These are phyloP conservation scores for Paramecium octaurelia DNA, from an alignment of 73 alveolate species.

Conservation along the genomic window DNA sequence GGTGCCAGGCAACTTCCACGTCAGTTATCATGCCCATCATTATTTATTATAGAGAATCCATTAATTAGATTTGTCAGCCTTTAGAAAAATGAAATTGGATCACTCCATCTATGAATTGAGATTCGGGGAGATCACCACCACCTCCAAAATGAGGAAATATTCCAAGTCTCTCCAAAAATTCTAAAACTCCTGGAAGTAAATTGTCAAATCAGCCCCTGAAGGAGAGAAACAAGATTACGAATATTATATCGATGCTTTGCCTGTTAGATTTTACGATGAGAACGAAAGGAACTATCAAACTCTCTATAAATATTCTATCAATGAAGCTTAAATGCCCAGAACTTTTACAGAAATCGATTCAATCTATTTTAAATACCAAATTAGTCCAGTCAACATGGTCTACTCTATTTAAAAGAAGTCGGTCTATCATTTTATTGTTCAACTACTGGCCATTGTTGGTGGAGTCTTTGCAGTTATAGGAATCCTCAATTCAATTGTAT, in stretches of 20 bases:
- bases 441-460: constrained; percentile 56
- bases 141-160: background rate
- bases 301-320: background rate
- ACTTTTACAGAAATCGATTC: constrained; percentile 37
- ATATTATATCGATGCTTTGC: constrained; percentile 31
- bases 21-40: constrained; percentile 59
- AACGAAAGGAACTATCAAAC: background rate
- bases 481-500: constrained; percentile 30
- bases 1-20: constrained; percentile 62
- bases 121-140: background rate
- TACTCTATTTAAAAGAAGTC: constrained; percentile 31
- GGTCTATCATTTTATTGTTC: constrained; percentile 53
- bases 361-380: constrained; percentile 56
- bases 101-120: constrained; percentile 24
- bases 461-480: constrained; percentile 62
- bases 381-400: constrained; percentile 57
- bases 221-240: constrained; percentile 21
- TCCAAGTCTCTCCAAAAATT: background rate
- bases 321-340: background rate
- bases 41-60: constrained; percentile 3
- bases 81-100: constrained; percentile 41
- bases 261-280: background rate
- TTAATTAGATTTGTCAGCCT: background rate
- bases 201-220: background rate
- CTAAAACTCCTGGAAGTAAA: background rate